Conservation (phyloP, 176 grass and related monocot species). For the Alloteropsis semialata region DNA sequence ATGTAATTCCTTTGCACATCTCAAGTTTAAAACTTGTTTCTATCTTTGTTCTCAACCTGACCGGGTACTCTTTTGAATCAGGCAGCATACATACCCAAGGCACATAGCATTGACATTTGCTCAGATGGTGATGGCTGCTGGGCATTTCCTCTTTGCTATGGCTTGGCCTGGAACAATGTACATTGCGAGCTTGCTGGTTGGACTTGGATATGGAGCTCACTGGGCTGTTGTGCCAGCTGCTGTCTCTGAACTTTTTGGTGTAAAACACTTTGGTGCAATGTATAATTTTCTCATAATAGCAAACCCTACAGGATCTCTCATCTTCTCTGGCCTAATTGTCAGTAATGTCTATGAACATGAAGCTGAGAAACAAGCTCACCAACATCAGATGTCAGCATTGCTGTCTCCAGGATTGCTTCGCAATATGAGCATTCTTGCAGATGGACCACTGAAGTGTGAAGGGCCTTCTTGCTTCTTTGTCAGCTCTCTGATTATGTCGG, state of each 20-base stretch:
- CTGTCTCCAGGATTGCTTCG: not conserved
- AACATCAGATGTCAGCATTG: not conserved
- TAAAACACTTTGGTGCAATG: slow-evolving; percentile 66
- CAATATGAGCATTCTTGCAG: slow-evolving; percentile 23
- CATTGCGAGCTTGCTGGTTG: slow-evolving; percentile 60
- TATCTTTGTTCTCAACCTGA: slow-evolving; percentile 3
- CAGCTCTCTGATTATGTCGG: slow-evolving; percentile 70
- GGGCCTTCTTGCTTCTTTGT: slow-evolving; percentile 63
- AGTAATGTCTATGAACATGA: slow-evolving; percentile 63
- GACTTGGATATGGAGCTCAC: slow-evolving; percentile 69
- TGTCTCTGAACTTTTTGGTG: slow-evolving; percentile 62
- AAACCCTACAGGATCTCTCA: slow-evolving; percentile 59
- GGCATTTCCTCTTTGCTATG: slow-evolving; percentile 79
- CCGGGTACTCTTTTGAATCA: slow-evolving; percentile 28
- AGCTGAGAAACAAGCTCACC: slow-evolving; percentile 58
- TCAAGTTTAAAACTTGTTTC: not conserved
- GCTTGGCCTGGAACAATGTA: slow-evolving; percentile 86
- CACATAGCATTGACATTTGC: slow-evolving; percentile 46
- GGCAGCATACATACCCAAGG: slow-evolving; percentile 58
- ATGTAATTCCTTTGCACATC: not conserved
- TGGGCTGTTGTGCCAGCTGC: slow-evolving; percentile 72
- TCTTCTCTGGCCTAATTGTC: slow-evolving; percentile 70
- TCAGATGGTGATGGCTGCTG: slow-evolving; percentile 53
- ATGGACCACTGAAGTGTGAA: slow-evolving; percentile 53
- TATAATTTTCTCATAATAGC: slow-evolving; percentile 84